phyloP scores from a whole-genome alignment of 176 grass and related monocot genomes.

The Carex pumila region DNA sequence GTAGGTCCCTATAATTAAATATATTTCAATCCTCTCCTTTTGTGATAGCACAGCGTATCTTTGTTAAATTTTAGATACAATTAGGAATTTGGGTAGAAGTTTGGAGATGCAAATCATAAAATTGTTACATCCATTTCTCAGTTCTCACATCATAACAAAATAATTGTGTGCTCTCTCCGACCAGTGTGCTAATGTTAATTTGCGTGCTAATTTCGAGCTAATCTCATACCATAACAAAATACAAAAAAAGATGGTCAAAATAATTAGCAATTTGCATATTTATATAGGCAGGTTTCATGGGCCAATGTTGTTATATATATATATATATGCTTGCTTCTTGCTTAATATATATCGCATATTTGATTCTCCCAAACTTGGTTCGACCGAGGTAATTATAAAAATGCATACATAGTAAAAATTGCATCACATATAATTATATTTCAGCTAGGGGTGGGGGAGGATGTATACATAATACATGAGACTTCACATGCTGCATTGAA shows the following conservation, averaged over 20 bases:
- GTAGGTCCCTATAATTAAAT: not conserved
- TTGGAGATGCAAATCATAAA: not conserved
- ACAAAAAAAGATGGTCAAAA: not conserved
- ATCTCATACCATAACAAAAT: not conserved
- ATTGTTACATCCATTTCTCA: not conserved
- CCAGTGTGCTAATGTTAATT: slow-evolving; percentile 6
- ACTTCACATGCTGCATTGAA: too few relatives aligned
- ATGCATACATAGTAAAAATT: not conserved
- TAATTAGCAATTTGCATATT: slow-evolving; percentile 6
- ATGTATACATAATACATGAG: too few relatives aligned
- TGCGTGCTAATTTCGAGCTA: not conserved
- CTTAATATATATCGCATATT: not conserved
- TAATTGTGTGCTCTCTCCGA: slow-evolving; percentile 15
- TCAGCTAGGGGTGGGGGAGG: not conserved
- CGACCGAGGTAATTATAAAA: not conserved
- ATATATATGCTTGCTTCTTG: not conserved
- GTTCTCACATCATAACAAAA: not conserved
- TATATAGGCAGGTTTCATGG: slow-evolving; percentile 10
- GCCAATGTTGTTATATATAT: not conserved
- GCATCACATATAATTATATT: not conserved
- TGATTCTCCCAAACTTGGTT: not conserved
- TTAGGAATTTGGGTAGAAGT: not conserved
- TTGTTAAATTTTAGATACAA: not conserved
- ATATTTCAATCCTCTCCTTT: not conserved
- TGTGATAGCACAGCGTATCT: not conserved